phyloP scores from a whole-genome alignment of 2,329 filamentous ascomycete genomes.

The Fusarium sambucinum region DNA sequence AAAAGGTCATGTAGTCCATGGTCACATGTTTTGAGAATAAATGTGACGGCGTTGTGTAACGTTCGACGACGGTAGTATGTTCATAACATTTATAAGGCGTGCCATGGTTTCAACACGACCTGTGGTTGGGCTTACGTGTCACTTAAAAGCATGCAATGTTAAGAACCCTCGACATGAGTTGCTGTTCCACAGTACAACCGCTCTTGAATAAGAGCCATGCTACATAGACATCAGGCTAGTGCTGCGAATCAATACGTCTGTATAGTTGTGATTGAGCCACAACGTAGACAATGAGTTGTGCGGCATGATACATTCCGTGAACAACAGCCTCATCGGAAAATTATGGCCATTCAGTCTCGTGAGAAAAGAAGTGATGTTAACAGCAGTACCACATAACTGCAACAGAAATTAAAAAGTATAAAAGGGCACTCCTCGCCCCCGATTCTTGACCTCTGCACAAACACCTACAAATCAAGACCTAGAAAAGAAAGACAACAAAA shows the following conservation, averaged over 20 bases:
- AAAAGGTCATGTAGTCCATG: too few species aligned
- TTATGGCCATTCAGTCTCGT: too few species aligned
- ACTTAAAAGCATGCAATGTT: background rate
- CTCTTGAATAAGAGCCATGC: background rate
- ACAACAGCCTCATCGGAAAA: background rate
- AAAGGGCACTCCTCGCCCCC: background rate
- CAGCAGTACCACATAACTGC: too few species aligned
- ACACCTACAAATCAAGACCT: background rate
- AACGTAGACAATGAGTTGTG: too few species aligned
- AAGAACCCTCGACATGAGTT: background rate
- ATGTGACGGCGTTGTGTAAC: background rate
- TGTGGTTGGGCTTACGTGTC: fast-evolving
- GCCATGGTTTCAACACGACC: fast-evolving
- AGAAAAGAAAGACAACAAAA: background rate
- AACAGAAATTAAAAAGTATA: background rate
- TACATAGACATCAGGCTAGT: background rate
- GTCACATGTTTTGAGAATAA: background rate
- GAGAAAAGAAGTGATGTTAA: too few species aligned
- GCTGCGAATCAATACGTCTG: background rate
- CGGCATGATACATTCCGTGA: background rate
- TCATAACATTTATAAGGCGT: background rate
- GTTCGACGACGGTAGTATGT: fast-evolving
- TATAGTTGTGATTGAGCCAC: background rate
- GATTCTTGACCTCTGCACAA: background rate
- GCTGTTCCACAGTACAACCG: background rate